These are phyloP conservation scores for Brassica rapa DNA, from an alignment of 345 rosid genomes.

Conservation along the genomic window DNA sequence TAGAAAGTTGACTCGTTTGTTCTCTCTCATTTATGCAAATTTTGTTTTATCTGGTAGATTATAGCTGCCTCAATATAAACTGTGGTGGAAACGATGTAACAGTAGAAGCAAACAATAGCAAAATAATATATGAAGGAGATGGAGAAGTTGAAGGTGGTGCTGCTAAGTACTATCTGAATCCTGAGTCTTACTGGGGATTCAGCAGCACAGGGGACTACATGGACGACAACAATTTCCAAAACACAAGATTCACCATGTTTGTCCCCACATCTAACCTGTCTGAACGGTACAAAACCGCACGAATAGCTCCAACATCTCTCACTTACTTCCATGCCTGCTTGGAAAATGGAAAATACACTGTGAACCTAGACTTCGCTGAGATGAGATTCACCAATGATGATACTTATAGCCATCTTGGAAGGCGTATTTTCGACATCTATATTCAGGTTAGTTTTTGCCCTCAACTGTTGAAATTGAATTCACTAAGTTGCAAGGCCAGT, in stretches of 20 bases:
- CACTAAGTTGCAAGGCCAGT: not conserved
- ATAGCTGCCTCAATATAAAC: slow-evolving; percentile 56
- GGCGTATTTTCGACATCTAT: slow-evolving; percentile 64
- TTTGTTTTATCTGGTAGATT: slow-evolving; percentile 43
- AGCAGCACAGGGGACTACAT: slow-evolving; percentile 71
- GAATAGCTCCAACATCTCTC: slow-evolving; percentile 60
- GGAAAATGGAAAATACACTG: slow-evolving; percentile 55
- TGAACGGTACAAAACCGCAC: slow-evolving; percentile 50
- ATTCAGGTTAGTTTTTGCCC: slow-evolving; percentile 50
- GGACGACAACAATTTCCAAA: slow-evolving; percentile 59
- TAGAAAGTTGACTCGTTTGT: not conserved
- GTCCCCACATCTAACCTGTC: slow-evolving; percentile 44
- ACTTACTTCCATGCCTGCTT: slow-evolving; percentile 72
- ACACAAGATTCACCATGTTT: slow-evolving; percentile 40
- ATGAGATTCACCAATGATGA: slow-evolving; percentile 54
- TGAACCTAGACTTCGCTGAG: slow-evolving; percentile 63
- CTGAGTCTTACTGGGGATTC: slow-evolving; percentile 56
- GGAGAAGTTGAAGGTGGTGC: slow-evolving; percentile 50
- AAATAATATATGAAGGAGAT: slow-evolving; percentile 57
- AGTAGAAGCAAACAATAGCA: slow-evolving; percentile 40
- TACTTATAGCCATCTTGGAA: slow-evolving; percentile 53
- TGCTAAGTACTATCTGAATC: slow-evolving; percentile 48
- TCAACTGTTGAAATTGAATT: slow-evolving; percentile 1
- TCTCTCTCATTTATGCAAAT: slow-evolving; percentile 14
- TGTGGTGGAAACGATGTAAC: slow-evolving; percentile 59